Conservation (phyloP, 1,284 basidiomycete species). For the Ceratobasidium theobromae region DNA sequence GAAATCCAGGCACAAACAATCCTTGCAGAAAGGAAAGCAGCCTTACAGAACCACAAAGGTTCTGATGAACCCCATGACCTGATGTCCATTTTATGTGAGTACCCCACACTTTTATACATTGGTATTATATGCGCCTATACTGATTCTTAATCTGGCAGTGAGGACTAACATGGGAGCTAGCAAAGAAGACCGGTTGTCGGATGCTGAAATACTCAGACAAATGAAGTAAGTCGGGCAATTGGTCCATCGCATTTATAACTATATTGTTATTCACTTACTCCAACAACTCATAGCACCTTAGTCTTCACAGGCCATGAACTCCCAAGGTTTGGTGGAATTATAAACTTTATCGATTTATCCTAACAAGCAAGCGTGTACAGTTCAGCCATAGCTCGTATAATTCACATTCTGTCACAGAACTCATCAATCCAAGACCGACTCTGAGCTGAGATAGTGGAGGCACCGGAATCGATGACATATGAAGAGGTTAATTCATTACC, state of each 20-base stretch:
- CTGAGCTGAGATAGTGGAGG: not conserved
- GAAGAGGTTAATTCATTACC: not conserved
- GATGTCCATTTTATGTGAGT: not conserved
- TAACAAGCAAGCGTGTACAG: too few relatives aligned
- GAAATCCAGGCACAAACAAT: conserved; percentile 2
- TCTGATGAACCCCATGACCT: not conserved
- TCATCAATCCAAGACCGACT: not conserved
- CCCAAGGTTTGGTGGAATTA: not conserved
- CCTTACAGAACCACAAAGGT: not conserved
- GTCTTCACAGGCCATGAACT: not conserved
- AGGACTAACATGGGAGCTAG: not conserved
- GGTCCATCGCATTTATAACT: not conserved
- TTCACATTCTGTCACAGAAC: not conserved
- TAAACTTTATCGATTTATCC: not conserved
- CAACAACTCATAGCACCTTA: not conserved
- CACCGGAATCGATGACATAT: not conserved
- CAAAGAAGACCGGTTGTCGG: not conserved
- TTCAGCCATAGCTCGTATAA: not conserved
- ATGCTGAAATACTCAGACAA: conserved; percentile 8
- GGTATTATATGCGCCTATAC: not conserved
- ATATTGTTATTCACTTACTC: not conserved
- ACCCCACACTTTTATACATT: not conserved
- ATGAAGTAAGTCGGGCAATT: too few relatives aligned
- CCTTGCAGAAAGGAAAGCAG: not conserved
- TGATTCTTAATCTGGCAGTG: not conserved